Evolutionary conservation across 2,329 filamentous ascomycete species (phyloP), one percentile per base, ranked within the genome.

Genomic region (Juglanconis oblonga): DNA sequence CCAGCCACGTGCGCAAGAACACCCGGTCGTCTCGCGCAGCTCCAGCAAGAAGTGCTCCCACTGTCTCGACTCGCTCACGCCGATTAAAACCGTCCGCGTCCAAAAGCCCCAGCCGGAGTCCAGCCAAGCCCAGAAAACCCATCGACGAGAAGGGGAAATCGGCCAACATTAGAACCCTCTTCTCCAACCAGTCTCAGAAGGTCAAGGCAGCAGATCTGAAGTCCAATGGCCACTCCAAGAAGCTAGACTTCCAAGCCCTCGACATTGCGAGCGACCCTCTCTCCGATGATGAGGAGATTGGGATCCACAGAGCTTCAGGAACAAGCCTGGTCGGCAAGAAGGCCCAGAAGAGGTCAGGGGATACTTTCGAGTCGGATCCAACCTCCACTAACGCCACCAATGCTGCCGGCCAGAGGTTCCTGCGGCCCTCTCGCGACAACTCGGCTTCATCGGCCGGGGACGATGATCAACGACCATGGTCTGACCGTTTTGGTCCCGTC

Each of bases 401-500:
- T 0, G 64, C 70, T 3, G 73, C 76, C 32, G 83, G 81, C 64
- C 82, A 83, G 65, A 79, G 75, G 61, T 87, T 86, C 62, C 69
- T 84, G 31, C 78, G 73, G 62, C 82, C 78, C 11, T 67, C 75
- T 8, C 66, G 68, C 9, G 68, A 69, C 3, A 64, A 68, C 24
- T 68, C 66, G 11, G 67, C 67, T 14, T 55, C 68, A 7, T 66
- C 67, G 7, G 64, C 65, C 3, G 76, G 79, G 52, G 52, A 11
- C 3, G 38, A 35, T 11, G 88, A 92, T 65, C 74, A 80, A 52
- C 83, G 89, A 55, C 92, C 94, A 3, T 98, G 94, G 94, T 90
- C 90, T 14, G 93, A 97, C 67, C 86, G 87, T 66, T 98, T 92
- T 73, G 87, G 85, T 2, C 94, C 94, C 0, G 69, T 73, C 3